Evolutionary conservation across 23 red algal genomes (phyloP).

Genomic region (Pyropia haitanensis): DNA sequence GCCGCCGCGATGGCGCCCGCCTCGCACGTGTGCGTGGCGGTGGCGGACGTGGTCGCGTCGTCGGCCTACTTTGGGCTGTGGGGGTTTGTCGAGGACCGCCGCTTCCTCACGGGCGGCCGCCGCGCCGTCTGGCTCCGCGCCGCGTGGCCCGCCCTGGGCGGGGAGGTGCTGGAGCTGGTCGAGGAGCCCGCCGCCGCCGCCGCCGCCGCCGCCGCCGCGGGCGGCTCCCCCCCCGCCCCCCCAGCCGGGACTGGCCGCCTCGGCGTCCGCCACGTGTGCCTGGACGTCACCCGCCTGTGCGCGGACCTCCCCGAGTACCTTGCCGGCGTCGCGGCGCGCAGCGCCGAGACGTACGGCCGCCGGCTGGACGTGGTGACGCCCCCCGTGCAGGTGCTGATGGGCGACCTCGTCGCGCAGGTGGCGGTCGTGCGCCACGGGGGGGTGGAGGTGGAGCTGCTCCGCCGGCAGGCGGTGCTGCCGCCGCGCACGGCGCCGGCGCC

Average conservation of each 20-base stretch:
- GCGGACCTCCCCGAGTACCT: not conserved
- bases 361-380: not conserved
- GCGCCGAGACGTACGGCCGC: not conserved
- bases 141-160: not conserved
- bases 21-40: not conserved
- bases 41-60: not conserved
- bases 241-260: not conserved
- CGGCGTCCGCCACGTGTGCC: not conserved
- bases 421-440: constrained; percentile 7
- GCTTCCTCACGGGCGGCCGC: constrained; percentile 1
- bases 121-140: constrained; percentile 1
- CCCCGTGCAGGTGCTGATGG: not conserved
- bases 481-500: not conserved
- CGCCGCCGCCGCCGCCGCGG: not conserved
- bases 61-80: not conserved
- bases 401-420: constrained; percentile 3
- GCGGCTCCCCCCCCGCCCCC: not conserved
- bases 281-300: constrained; percentile 5
- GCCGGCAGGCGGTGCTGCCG: constrained; percentile 2
- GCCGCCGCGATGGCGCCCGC: too few relatives aligned
- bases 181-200: not conserved
- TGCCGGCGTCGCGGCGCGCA: not conserved
- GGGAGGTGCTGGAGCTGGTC: constrained; percentile 1
- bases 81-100: not conserved
- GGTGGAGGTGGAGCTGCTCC: not conserved